Conservation (phyloP, 352 stramenopile genomes). For the Phytopythium kandeliae region DNA sequence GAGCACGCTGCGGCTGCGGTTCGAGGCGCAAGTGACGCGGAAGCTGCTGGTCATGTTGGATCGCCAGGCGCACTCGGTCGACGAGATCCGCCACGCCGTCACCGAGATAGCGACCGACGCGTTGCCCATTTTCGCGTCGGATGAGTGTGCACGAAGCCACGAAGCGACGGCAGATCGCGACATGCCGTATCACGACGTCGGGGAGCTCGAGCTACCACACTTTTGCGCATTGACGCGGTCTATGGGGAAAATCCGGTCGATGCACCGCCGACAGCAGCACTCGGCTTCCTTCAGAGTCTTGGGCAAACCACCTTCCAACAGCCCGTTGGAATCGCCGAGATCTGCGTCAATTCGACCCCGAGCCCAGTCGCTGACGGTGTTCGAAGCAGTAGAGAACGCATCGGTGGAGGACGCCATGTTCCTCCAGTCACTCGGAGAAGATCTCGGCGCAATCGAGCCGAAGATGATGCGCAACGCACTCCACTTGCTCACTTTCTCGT, state of each 20-base stretch:
- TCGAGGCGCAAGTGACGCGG: slow-evolving; percentile 34
- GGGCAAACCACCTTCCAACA: not conserved
- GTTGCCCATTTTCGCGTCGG: slow-evolving; percentile 22
- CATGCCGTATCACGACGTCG: slow-evolving; percentile 33
- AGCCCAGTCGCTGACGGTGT: slow-evolving; percentile 29
- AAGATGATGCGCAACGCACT: slow-evolving; percentile 40
- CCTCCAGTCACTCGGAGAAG: slow-evolving; percentile 32
- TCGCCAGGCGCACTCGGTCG: slow-evolving; percentile 14
- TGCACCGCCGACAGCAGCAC: slow-evolving; percentile 34
- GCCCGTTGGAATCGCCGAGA: not conserved
- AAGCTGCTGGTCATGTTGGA: slow-evolving; percentile 40
- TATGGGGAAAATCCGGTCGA: slow-evolving; percentile 39
- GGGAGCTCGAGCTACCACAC: slow-evolving; percentile 42
- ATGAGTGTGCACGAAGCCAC: slow-evolving; percentile 14
- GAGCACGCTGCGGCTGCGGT: slow-evolving; percentile 19
- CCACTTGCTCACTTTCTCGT: slow-evolving; percentile 55
- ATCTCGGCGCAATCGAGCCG: slow-evolving; percentile 33
- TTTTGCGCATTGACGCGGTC: slow-evolving; percentile 32
- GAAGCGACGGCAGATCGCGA: slow-evolving; percentile 6
- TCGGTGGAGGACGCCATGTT: slow-evolving; percentile 54
- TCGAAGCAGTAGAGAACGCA: slow-evolving; percentile 44
- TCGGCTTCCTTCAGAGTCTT: slow-evolving; percentile 10
- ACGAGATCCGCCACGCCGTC: slow-evolving; percentile 25
- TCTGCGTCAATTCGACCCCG: not conserved
- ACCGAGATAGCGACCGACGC: slow-evolving; percentile 28